phyloP scores from a whole-genome alignment of 352 stramenopile species.

The Vaucheria bursata region DNA sequence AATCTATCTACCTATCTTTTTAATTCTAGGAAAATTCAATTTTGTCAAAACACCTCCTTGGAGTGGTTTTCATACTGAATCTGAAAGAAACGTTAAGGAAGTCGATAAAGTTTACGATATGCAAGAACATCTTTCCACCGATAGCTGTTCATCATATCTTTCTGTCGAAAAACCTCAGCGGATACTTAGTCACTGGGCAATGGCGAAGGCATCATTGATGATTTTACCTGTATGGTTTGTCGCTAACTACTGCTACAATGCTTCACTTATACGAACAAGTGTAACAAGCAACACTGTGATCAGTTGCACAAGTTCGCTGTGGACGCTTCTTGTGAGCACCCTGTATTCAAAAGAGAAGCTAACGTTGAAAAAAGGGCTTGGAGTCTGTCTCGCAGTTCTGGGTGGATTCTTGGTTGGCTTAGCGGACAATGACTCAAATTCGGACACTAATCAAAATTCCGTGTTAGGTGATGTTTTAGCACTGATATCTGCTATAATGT shows the following conservation, averaged over 20 bases:
- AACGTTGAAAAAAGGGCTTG: conserved; percentile 11
- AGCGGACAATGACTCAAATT: conserved; percentile 1
- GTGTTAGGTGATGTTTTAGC: conserved; percentile 50
- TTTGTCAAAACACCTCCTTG: conserved; percentile 15
- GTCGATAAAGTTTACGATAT: too few species aligned
- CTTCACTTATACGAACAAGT: conserved; percentile 73
- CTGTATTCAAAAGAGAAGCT: conserved; percentile 43
- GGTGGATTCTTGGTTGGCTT: not conserved
- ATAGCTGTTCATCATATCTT: too few species aligned
- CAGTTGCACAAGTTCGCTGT: conserved; percentile 79
- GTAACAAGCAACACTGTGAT: conserved; percentile 89
- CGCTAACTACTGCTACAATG: conserved; percentile 85
- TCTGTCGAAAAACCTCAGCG: too few species aligned
- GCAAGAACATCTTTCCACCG: too few species aligned
- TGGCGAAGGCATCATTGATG: conserved; percentile 59
- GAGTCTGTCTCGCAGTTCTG: conserved; percentile 24
- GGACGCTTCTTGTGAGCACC: conserved; percentile 80
- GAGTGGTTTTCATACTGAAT: too few species aligned
- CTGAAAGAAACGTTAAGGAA: too few species aligned
- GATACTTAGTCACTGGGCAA: conserved; percentile 56
- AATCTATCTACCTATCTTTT: conserved; percentile 58
- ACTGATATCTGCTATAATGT: conserved; percentile 72
- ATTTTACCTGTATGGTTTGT: conserved; percentile 85
- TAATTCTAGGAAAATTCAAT: conserved; percentile 3
- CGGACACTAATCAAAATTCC: not conserved